These are phyloP conservation scores for Tricholoma sp. DNA, from an alignment of 768 basidiomycete genomes.

Conservation along the genomic window DNA sequence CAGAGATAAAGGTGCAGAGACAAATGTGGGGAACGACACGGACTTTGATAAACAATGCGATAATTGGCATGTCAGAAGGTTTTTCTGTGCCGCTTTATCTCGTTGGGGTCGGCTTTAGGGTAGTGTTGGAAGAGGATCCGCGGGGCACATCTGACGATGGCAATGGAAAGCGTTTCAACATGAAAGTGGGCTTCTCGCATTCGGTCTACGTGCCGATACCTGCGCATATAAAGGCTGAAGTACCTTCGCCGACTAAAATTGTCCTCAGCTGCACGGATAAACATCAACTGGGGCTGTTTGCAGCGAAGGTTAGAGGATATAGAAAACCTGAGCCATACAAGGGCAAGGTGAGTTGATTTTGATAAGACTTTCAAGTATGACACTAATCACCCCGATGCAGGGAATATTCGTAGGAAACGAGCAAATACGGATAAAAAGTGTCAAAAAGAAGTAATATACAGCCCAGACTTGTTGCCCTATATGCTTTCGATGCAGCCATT, in stretches of 20 bases:
- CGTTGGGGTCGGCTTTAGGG: slow-evolving; percentile 94
- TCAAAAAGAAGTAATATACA: slow-evolving; percentile 85
- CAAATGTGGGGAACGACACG: slow-evolving; percentile 96
- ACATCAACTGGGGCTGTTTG: slow-evolving; percentile 81
- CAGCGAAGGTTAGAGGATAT: slow-evolving; percentile 77
- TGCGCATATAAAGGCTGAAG: slow-evolving; percentile 70
- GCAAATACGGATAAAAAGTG: slow-evolving; percentile 83
- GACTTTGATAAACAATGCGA: slow-evolving; percentile 83
- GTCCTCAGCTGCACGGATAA: slow-evolving; percentile 81
- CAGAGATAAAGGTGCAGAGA: slow-evolving; percentile 69
- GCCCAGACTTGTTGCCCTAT: neutral
- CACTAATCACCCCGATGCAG: slow-evolving; percentile 32
- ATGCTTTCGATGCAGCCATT: neutral
- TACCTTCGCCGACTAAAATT: slow-evolving; percentile 82
- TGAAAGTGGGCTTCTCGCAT: slow-evolving; percentile 94
- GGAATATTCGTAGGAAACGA: slow-evolving; percentile 95
- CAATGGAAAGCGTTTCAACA: slow-evolving; percentile 66
- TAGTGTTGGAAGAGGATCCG: slow-evolving; percentile 77
- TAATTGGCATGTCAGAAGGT: slow-evolving; percentile 85
- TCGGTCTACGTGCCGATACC: slow-evolving; percentile 81
- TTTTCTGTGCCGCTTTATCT: slow-evolving; percentile 81
- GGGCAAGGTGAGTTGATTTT: slow-evolving; percentile 71
- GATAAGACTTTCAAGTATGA: neutral
- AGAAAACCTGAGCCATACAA: slow-evolving; percentile 96
- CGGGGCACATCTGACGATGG: slow-evolving; percentile 51